Percentiles rank a stretch among this genome's conserved stretches.
These are phyloP conservation scores for Suillus lakei DNA, from an alignment of 768 basidiomycete genomes.

Conservation along the genomic window DNA sequence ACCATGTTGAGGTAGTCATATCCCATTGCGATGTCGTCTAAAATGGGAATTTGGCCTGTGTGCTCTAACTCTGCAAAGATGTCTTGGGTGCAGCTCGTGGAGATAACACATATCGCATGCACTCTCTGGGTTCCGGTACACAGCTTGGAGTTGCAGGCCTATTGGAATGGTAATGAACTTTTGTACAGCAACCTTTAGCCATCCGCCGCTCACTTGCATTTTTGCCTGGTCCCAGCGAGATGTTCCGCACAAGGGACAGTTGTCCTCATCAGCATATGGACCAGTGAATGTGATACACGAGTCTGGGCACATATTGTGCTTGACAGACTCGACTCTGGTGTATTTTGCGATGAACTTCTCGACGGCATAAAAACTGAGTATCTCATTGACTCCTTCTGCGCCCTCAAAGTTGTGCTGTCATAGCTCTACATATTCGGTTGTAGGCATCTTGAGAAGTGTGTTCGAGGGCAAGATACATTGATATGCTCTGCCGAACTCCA, in stretches of 20 bases:
- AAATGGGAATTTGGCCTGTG: slow-evolving; percentile 16
- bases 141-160: slow-evolving; percentile 47
- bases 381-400: too few species aligned
- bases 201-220: not conserved
- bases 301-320: too few species aligned
- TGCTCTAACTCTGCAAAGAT: slow-evolving; percentile 26
- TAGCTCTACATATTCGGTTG: too few species aligned
- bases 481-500: too few species aligned
- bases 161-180: slow-evolving; percentile 40
- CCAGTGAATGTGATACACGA: too few species aligned
- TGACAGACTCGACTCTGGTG: too few species aligned
- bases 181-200: slow-evolving; percentile 11
- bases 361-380: too few species aligned
- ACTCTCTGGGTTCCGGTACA: slow-evolving; percentile 26
- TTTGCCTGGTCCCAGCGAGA: slow-evolving; percentile 9
- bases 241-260: slow-evolving; percentile 36
- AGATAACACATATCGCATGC: slow-evolving; percentile 34
- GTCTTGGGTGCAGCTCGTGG: slow-evolving; percentile 5
- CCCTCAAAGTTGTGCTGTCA: too few species aligned
- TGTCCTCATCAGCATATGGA: slow-evolving; percentile 1
- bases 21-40: slow-evolving; percentile 38
- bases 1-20: slow-evolving; percentile 30
- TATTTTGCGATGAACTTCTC: too few species aligned
- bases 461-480: too few species aligned
- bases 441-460: too few species aligned